These are phyloP conservation scores for Phaffomyces opuntiae DNA, from an alignment of 805 yeast species.

Conservation along the genomic window DNA sequence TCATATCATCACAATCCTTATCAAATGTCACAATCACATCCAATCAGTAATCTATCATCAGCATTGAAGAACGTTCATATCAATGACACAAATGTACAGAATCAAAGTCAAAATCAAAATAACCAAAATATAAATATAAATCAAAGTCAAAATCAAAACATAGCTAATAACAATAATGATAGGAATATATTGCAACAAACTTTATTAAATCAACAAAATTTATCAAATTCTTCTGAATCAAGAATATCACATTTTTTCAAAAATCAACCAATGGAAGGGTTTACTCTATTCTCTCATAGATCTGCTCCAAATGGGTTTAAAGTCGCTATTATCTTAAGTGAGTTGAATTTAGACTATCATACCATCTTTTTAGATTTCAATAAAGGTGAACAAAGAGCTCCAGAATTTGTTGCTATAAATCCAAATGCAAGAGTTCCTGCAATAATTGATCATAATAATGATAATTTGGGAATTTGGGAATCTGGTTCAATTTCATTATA, in stretches of 20 bases:
- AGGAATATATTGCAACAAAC: constrained; percentile 13
- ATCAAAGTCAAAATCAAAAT: background rate
- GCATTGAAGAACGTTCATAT: constrained; percentile 6
- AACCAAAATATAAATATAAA: background rate
- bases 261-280: constrained; percentile 75
- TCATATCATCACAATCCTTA: no score
- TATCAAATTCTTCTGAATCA: constrained; percentile 39
- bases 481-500: constrained; percentile 88
- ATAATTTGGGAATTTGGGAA: constrained; percentile 85
- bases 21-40: constrained; percentile 2
- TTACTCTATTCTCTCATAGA: constrained; percentile 74
- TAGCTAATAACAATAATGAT: constrained; percentile 6
- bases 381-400: constrained; percentile 86
- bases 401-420: constrained; percentile 87
- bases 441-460: constrained; percentile 78
- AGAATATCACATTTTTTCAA: constrained; percentile 67
- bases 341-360: constrained; percentile 69
- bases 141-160: background rate
- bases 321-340: constrained; percentile 84
- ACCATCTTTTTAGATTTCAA: constrained; percentile 84
- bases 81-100: background rate
- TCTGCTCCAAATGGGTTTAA: constrained; percentile 96
- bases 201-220: constrained; percentile 27
- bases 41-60: constrained; percentile 6
- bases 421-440: constrained; percentile 97